A percentile compares a stretch with the other conserved stretches of the same genome.
Evolutionary conservation across 805 yeast genomes (phyloP).

Genomic region (Wickerhamiella kurtzmanii): DNA sequence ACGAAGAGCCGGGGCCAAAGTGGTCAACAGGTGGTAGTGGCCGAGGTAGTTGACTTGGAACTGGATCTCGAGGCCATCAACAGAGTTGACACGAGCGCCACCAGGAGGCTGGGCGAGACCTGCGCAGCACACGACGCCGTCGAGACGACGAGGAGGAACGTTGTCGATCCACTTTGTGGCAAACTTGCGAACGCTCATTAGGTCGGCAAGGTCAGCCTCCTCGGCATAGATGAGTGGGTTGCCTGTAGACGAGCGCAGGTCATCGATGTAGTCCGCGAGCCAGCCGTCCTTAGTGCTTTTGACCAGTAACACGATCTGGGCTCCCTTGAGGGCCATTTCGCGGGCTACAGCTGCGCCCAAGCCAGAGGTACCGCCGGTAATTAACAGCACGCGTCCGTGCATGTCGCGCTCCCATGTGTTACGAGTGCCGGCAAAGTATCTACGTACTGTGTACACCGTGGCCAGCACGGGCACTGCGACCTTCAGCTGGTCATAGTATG

Average conservation of each 20-base stretch:
- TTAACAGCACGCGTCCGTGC: constrained; percentile 63
- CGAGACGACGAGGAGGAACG: constrained; percentile 78
- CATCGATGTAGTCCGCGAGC: constrained; percentile 68
- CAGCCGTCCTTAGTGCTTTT: constrained; percentile 54
- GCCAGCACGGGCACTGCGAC: constrained; percentile 39
- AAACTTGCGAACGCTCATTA: constrained; percentile 68
- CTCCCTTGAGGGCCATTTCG: constrained; percentile 70
- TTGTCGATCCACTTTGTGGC: constrained; percentile 93
- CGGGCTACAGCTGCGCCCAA: constrained; percentile 64
- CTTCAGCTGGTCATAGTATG: constrained; percentile 54
- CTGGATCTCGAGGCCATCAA: constrained; percentile 80
- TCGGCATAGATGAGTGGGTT: constrained; percentile 84
- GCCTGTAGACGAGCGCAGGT: constrained; percentile 52
- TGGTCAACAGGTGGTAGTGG: constrained; percentile 65
- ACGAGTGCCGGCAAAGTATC: constrained; percentile 61
- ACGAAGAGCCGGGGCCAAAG: constrained; percentile 70
- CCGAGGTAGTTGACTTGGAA: constrained; percentile 70
- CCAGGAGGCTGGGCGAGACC: constrained; percentile 68
- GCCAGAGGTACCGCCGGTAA: constrained; percentile 85
- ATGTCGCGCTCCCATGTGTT: constrained; percentile 89
- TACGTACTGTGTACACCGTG: constrained; percentile 40
- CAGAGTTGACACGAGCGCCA: constrained; percentile 41
- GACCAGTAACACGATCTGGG: constrained; percentile 67
- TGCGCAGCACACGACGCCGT: constrained; percentile 81
- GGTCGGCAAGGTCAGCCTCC: constrained; percentile 62